Base-by-base conservation (phyloP, 306 rosid species). In the Trifolium fragiferum region DNA sequence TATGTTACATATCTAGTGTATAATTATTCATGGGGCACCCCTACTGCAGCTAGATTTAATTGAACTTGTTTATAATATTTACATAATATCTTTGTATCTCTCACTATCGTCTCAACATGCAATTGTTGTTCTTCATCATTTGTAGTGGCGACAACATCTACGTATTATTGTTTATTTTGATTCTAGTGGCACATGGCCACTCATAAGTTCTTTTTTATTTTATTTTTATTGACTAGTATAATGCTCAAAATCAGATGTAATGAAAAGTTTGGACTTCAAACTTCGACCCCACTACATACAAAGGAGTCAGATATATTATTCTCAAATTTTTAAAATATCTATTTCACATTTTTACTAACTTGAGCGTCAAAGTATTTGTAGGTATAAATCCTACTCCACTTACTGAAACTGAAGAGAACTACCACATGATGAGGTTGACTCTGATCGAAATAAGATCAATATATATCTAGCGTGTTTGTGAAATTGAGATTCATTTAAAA, bases 71-170 rank as follows among this genome's bases (percentile, higher is more conserved):
- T 20, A 40, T 38, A 46, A 1, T 35, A 15, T 27, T 30, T 53
- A 18, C 16, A 46, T 46, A 46, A 30, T 4, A 30, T 49, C 20
- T 6, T 37, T 16, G 47, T 25, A 41, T 16, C 58, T 37, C 30
- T 73, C 68, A 25, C 41, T n/a, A 59, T 41, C 33, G 20, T 44
- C 70, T 16, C 71, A 76, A 10, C 61, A 21, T 33, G 63, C 60
- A 77, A 11, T 69, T 47, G 43, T 61, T 69, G 65, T 37, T 33
- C 33, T 47, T 62, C 4, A 63, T 63, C n/a, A 55, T 40, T 76
- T 37, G 60, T 41, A 59, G 33, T 61, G 57, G 46, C 43, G 81
- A 77, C 76, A 70, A 61, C 46, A 78, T 70, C 80, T 30, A 14
- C 46, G 4, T 40, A 62, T 51, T 62, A 65, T 72, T 62, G 33